Evolutionary conservation across 2,329 filamentous ascomycete genomes (phyloP), one percentile per base, ranked within the genome.

Genomic region (Clarireedia homoeocarpa): DNA sequence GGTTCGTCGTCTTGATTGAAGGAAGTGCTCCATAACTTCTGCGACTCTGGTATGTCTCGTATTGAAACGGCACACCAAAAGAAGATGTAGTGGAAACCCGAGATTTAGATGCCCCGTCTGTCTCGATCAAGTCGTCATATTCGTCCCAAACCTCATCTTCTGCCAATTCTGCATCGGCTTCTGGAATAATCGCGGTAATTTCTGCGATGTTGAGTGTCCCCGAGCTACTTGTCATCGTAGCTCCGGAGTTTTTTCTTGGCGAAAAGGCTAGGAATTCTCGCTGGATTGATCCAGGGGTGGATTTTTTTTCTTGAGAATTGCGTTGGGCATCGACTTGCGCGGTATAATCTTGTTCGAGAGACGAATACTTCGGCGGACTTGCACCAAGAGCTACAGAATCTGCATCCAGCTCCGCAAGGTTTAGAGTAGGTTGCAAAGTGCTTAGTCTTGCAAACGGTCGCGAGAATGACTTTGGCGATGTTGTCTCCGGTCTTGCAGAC

Each of bases 61-160:
- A 74, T 60, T 80, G 75, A 65, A 84, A 80, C 23, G 83, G 77
- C 55, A 76, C 68, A 0, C 79, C 79, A 26, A 76, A 74, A 0
- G 83, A 84, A 0, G 81, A 83, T 1, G 77, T 78, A 5, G 77
- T 73, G 0, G 81, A 83, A 1, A 72, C 71, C 5, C 49, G 27
- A 2, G 77, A 77, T 60, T 74, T 73, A 34, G 66, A 57, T 1
- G 69, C 68, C 9, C 77, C 78, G 10, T 77, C 78, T 10, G 89
- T 85, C 52, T 88, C 88, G 53, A 96, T 80, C 12, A 96, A 74
- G 64, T 96, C 92, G 62, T 97, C 85, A 67, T 95, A 96, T 71
- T 97, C 92, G 58, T 91, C 85, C 92, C 92, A 97, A 1, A 96
- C 80, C 67, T 96, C 92, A 64, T 96, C 92, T 62, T 95, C 88